Conservation (phyloP, 768 basidiomycete species). For the Lactifluus piperatus region DNA sequence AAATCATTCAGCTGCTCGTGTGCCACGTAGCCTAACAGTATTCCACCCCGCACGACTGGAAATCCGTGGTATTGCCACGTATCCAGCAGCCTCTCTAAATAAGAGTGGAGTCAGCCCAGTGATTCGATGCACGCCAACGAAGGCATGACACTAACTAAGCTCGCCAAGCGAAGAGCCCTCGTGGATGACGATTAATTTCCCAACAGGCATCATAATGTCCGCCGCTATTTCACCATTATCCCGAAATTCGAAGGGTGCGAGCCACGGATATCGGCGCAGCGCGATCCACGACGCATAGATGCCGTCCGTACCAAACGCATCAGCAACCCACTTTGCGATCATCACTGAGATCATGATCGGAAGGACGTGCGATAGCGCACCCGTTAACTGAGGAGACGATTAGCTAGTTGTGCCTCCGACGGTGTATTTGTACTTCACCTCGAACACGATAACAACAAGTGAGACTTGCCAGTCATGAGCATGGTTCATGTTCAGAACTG, state of each 20-base stretch:
- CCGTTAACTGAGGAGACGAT: constrained; percentile 46
- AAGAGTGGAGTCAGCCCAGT: not conserved
- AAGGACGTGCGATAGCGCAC: constrained; percentile 70
- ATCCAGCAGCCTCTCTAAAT: constrained; percentile 34
- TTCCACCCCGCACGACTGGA: constrained; percentile 46
- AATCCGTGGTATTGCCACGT: constrained; percentile 50
- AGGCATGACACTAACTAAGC: constrained; percentile 31
- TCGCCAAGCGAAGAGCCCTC: constrained; percentile 36
- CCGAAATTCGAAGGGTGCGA: constrained; percentile 54
- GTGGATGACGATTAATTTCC: constrained; percentile 37
- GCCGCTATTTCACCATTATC: constrained; percentile 57
- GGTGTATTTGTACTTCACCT: constrained; percentile 32
- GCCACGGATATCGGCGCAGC: constrained; percentile 62
- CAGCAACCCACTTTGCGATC: constrained; percentile 70
- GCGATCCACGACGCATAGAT: constrained; percentile 70
- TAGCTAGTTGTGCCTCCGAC: not conserved
- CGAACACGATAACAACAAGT: constrained; percentile 68
- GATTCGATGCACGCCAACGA: not conserved
- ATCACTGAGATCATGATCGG: constrained; percentile 78
- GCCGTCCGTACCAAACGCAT: constrained; percentile 59
- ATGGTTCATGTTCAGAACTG: not conserved
- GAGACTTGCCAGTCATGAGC: constrained; percentile 39
- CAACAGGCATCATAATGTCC: constrained; percentile 48
- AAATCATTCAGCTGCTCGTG: constrained; percentile 41
- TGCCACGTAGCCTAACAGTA: constrained; percentile 53